Evolutionary conservation across 129 eudicot genomes (phyloP).

Genomic region (Cynara cardunculus): DNA sequence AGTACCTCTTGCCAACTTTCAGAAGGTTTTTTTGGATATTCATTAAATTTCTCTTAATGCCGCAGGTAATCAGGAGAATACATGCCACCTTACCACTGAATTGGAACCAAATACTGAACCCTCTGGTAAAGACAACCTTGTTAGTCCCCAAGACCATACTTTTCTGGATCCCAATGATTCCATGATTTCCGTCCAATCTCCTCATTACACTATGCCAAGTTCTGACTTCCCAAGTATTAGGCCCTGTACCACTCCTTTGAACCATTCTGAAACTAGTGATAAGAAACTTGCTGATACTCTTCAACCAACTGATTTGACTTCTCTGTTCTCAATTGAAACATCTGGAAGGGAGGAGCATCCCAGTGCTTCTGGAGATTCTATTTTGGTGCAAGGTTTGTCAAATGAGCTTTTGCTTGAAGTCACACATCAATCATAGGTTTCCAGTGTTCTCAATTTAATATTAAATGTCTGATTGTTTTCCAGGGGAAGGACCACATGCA

Average conservation of each 20-base stretch:
- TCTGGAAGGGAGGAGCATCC: conserved; percentile 27
- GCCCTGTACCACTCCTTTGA: conserved; percentile 29
- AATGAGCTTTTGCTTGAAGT: conserved; percentile 4
- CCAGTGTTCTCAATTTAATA: background rate
- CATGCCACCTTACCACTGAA: conserved; percentile 12
- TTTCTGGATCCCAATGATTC: conserved; percentile 18
- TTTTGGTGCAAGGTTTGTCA: conserved; percentile 38
- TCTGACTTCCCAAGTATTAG: conserved; percentile 26
- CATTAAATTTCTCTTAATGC: background rate
- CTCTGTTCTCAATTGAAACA: background rate
- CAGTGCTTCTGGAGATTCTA: conserved; percentile 2
- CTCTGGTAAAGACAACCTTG: conserved; percentile 11
- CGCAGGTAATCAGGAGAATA: conserved; percentile 24
- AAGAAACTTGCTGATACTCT: conserved; percentile 9
- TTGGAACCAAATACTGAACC: conserved; percentile 28
- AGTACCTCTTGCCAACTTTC: conserved; percentile 11
- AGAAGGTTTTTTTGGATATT: conserved; percentile 8
- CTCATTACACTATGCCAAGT: conserved; percentile 20
- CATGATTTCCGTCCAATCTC: conserved; percentile 5
- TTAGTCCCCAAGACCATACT: conserved; percentile 24
- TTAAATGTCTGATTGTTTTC: conserved; percentile 20
- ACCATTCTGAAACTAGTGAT: conserved; percentile 31
- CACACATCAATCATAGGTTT: background rate
- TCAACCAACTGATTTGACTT: conserved; percentile 14
- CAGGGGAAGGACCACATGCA: conserved; percentile 33